Conservation (phyloP, 768 basidiomycete species). For the Boletus edulis region DNA sequence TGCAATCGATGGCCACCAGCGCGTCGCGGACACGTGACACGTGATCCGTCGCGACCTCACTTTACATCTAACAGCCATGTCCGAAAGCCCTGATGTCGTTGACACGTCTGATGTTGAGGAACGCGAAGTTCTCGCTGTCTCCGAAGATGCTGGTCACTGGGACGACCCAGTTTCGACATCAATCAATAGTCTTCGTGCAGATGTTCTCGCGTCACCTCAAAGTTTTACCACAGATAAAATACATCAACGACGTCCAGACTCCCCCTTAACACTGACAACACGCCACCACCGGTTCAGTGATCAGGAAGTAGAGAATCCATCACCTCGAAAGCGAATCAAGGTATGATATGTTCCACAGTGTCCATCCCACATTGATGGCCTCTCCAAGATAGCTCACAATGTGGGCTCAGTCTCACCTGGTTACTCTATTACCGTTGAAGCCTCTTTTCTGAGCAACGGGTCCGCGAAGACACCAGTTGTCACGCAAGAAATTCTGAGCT, state of each 20-base stretch:
- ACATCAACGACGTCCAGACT: neutral
- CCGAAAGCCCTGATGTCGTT: conserved; percentile 40
- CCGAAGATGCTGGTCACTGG: conserved; percentile 9
- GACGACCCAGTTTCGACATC: neutral
- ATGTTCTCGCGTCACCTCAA: neutral
- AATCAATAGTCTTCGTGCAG: neutral
- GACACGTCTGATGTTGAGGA: conserved; percentile 68
- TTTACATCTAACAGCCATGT: conserved; percentile 2
- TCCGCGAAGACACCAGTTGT: neutral
- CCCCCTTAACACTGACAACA: neutral
- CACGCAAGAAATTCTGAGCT: neutral
- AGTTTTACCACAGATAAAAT: neutral
- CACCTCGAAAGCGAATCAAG: conserved; percentile 40
- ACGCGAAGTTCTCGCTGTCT: conserved; percentile 39
- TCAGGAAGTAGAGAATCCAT: conserved; percentile 10
- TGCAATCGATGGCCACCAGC: neutral
- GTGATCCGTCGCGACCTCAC: neutral
- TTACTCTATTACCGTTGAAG: neutral
- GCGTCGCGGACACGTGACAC: conserved; percentile 21
- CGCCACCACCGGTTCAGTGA: conserved; percentile 4
- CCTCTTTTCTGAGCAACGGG: neutral
- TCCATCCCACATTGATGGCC: conserved; percentile 8
- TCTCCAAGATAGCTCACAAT: conserved; percentile 20
- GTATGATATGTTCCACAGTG: conserved; percentile 12
- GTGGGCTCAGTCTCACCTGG: neutral